Evolutionary conservation across 2,329 filamentous ascomycete species (phyloP).

Genomic region (Aspergillus uvarum): DNA sequence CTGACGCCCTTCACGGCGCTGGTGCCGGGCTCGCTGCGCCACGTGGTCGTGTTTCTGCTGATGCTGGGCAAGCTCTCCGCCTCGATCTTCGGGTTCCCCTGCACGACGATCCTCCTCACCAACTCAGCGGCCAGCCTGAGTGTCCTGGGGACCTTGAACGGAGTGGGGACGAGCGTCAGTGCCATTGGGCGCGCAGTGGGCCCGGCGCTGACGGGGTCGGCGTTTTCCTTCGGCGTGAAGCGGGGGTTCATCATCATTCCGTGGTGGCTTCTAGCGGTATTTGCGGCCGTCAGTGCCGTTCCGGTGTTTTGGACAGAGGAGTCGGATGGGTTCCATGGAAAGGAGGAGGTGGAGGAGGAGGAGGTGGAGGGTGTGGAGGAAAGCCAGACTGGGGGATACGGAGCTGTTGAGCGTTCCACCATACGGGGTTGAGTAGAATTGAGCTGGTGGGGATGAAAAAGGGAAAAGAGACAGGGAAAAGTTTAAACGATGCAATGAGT

Average conservation of each 20-base stretch:
- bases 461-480: no score
- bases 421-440: neutral
- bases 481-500: no score
- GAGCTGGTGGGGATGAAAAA: neutral
- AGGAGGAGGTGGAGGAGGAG: conserved; percentile 31
- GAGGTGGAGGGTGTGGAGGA: conserved; percentile 11
- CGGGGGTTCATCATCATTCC: conserved; percentile 74
- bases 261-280: conserved; percentile 72
- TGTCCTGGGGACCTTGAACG: conserved; percentile 85
- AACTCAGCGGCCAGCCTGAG: conserved; percentile 75
- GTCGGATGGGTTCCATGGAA: conserved; percentile 63
- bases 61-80: conserved; percentile 73
- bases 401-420: neutral
- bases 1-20: conserved; percentile 79
- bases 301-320: conserved; percentile 74
- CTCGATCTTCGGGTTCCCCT: conserved; percentile 84
- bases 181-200: conserved; percentile 78
- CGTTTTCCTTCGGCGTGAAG: conserved; percentile 75
- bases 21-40: conserved; percentile 53
- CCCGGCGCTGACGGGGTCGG: conserved; percentile 68
- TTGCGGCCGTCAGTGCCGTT: conserved; percentile 66
- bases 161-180: conserved; percentile 79
- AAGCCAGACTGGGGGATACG: conserved; percentile 4
- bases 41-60: conserved; percentile 61
- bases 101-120: conserved; percentile 83